Conservation (phyloP, 495 filamentous ascomycete genomes). For the Aspergillus ostianus region DNA sequence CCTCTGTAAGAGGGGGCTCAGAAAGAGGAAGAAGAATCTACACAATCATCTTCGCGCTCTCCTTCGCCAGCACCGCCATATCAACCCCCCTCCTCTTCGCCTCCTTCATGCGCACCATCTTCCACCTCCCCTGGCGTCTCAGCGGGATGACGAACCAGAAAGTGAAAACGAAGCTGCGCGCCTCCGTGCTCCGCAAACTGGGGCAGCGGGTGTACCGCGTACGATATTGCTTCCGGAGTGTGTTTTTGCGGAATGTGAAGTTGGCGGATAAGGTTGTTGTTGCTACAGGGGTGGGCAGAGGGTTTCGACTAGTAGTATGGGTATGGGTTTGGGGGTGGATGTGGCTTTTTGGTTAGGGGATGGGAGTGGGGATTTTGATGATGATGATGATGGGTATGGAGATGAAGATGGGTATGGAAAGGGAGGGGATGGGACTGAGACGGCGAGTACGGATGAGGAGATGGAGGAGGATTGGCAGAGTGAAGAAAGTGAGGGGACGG, state of each 20-base stretch:
- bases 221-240: conserved; percentile 8
- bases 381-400: neutral
- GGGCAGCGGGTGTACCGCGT: conserved; percentile 7
- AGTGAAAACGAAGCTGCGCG: conserved; percentile 2
- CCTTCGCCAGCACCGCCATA: conserved; percentile 14
- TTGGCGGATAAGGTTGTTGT: conserved; percentile 17
- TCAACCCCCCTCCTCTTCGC: conserved; percentile 8
- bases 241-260: conserved; percentile 13
- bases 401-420: neutral
- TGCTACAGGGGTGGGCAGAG: conserved; percentile 9
- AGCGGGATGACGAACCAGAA: conserved; percentile 7
- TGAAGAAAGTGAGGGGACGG: neutral
- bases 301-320: too few relatives aligned
- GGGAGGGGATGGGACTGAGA: conserved; percentile 5
- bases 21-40: neutral
- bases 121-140: conserved; percentile 12
- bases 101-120: conserved; percentile 8
- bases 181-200: conserved; percentile 6
- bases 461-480: neutral
- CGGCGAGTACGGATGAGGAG: neutral
- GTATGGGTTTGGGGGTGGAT: neutral
- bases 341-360: neutral
- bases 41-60: conserved; percentile 14
- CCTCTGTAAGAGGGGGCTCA: too few relatives aligned
- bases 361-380: neutral